phyloP scores from a whole-genome alignment of 192 early-diverging fungal species.

The Kappamyces sp. region DNA sequence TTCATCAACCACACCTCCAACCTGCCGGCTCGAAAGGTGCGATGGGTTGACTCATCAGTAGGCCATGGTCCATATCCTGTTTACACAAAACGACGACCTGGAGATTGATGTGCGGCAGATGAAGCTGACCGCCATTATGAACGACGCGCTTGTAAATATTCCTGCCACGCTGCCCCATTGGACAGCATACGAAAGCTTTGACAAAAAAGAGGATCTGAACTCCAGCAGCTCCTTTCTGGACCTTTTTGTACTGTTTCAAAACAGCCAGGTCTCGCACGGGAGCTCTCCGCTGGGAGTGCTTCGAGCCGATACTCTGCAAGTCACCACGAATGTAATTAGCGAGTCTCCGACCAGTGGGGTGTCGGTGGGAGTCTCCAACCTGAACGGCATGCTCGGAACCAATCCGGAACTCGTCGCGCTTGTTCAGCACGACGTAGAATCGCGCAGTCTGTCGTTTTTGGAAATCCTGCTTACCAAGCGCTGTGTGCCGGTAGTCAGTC shows the following conservation, averaged over 20 bases:
- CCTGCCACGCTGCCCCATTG: too few species aligned
- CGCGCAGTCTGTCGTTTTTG: too few species aligned
- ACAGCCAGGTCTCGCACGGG: too few species aligned
- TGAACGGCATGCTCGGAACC: not conserved
- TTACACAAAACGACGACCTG: constrained; percentile 14
- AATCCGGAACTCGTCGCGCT: not conserved
- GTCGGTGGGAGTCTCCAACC: not conserved
- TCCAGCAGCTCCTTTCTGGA: too few species aligned
- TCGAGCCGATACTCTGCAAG: too few species aligned
- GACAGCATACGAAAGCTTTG: too few species aligned
- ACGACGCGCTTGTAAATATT: not conserved
- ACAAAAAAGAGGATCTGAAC: too few species aligned
- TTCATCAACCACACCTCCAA: too few species aligned
- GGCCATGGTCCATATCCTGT: constrained; percentile 14
- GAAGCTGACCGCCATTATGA: not conserved
- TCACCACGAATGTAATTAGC: constrained; percentile 11
- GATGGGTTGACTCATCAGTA: not conserved
- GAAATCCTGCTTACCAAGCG: not conserved
- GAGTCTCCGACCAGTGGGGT: constrained; percentile 10
- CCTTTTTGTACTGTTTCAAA: too few species aligned
- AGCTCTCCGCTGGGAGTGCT: too few species aligned
- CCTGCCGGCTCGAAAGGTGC: too few species aligned
- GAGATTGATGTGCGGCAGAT: constrained; percentile 5
- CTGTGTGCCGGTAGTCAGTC: not conserved
- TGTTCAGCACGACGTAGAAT: not conserved